Evolutionary conservation across 164 flowering plant genomes (phyloP).

Genomic region (Macadamia tetraphylla): DNA sequence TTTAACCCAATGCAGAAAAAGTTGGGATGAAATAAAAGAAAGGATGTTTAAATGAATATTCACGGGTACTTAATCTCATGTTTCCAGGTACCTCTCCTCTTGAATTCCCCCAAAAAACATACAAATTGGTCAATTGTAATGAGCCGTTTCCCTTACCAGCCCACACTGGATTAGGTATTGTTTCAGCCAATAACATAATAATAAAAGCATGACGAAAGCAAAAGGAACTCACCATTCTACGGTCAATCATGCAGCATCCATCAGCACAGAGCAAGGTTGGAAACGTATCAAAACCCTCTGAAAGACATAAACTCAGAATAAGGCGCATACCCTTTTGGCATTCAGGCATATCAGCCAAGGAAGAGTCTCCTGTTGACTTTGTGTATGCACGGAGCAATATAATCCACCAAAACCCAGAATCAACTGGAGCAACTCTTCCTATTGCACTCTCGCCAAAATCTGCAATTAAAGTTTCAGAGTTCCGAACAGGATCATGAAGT

Average conservation of each 20-base stretch:
- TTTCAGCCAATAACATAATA: background rate
- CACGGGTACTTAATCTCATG: no score
- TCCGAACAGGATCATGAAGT: slow-evolving; percentile 30
- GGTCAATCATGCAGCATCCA: slow-evolving; percentile 62
- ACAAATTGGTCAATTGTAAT: no score
- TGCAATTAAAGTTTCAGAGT: slow-evolving; percentile 36
- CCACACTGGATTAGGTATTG: no score
- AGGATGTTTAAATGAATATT: no score
- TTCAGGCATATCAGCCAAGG: slow-evolving; percentile 48
- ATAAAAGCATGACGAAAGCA: background rate
- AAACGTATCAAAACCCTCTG: slow-evolving; percentile 58
- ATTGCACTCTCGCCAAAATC: slow-evolving; percentile 52
- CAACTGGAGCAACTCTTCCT: slow-evolving; percentile 53
- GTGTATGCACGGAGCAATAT: slow-evolving; percentile 54
- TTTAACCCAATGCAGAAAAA: no score
- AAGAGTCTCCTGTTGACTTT: slow-evolving; percentile 41
- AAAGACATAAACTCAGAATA: slow-evolving; percentile 44
- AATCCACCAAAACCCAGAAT: slow-evolving; percentile 72
- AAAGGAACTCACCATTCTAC: slow-evolving; percentile 47
- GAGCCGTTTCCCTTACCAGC: no score
- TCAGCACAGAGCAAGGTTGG: slow-evolving; percentile 62
- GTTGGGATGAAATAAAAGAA: no score
- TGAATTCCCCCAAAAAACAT: no score
- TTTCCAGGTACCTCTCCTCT: no score
- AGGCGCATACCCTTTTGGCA: slow-evolving; percentile 58